Evolutionary conservation across 192 early-diverging fungal genomes (phyloP).

Genomic region (Linderina pennispora): DNA sequence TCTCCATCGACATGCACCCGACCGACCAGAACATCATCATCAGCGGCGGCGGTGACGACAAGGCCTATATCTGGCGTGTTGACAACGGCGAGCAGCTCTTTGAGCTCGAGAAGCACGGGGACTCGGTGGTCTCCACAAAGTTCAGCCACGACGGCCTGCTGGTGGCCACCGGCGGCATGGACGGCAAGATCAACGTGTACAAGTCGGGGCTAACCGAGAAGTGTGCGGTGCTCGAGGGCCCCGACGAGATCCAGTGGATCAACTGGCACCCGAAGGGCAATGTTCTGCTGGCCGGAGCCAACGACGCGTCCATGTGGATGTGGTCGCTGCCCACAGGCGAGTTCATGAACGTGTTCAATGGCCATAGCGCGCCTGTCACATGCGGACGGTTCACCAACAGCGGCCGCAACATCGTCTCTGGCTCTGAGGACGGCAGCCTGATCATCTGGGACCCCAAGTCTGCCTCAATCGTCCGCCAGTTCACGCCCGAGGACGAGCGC

Average conservation of each 20-base stretch:
- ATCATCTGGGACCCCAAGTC: constrained; percentile 94
- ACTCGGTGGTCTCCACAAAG: constrained; percentile 76
- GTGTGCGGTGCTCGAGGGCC: constrained; percentile 68
- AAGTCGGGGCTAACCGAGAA: not conserved
- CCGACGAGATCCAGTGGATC: constrained; percentile 90
- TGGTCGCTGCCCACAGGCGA: constrained; percentile 83
- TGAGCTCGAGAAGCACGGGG: constrained; percentile 67
- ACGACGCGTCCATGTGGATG: constrained; percentile 95
- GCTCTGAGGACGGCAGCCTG: constrained; percentile 74
- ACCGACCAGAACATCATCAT: constrained; percentile 58
- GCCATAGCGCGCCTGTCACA: constrained; percentile 77
- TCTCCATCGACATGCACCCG: constrained; percentile 77
- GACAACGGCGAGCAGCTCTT: constrained; percentile 73
- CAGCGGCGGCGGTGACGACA: constrained; percentile 92
- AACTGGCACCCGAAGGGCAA: constrained; percentile 95
- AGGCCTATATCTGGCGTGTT: constrained; percentile 80
- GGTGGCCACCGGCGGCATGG: constrained; percentile 93
- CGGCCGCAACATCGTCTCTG: constrained; percentile 81
- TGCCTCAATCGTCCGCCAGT: constrained; percentile 55
- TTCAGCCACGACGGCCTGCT: constrained; percentile 82
- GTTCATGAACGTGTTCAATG: constrained; percentile 93
- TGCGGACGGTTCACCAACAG: constrained; percentile 88
- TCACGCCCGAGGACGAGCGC: constrained; percentile 68
- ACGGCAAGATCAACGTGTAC: constrained; percentile 75
- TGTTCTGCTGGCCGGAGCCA: constrained; percentile 81